Base-by-base conservation (phyloP, 1,284 basidiomycete genomes). In the Melampsora abietis-canadensis region DNA sequence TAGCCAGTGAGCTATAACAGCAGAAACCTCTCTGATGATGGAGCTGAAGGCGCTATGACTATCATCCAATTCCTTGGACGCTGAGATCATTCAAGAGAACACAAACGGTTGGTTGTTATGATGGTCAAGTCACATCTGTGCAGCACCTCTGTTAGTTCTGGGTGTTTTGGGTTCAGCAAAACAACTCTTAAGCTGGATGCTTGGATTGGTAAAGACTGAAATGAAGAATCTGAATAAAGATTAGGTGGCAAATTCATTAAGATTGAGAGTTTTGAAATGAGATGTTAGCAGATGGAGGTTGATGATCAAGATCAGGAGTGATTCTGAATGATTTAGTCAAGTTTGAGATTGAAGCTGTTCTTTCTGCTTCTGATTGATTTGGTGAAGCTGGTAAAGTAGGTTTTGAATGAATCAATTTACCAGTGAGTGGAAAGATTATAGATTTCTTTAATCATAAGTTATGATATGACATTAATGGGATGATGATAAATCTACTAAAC, bases 391-490 rank as follows among this genome's bases (percentile, higher is more conserved):
- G 31, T 5, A 73, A 30, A 27, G 54, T 47, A 40, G 70, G 62
- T 60, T 59, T 73, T 15, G 70, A 66, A 30, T 66, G 51, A 21
- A 19, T 4, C 34, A 63, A 73, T 73, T 44, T 47, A 47, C 70
- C 63, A 44, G 51, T 66, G 31, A 73, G 34, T 40, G 70, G 70
- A 40, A 73, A 73, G 48, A 73, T 66, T 63, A 24, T 54, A 59
- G 48, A 57, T 21, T 60, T 24, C 7, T 27, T 17, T 6, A 73
- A 62, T 46, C 63, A 17, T 2, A 73, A 27, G 21, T 57, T 34
- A 44, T 73, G 63, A 46, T 73, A 63, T 7, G 62, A 46, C 63
- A 73, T 73, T 15, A 73, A 47, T 19, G 70, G 70, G 7, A 73
- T 7, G 24, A 46, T 66, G 37, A 73, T 47, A 37, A 51, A 62